A percentile compares a stretch with the other conserved stretches of the same genome.
phyloP scores from a whole-genome alignment of 208 protist species.

The Trypanosoma scelopori region DNA sequence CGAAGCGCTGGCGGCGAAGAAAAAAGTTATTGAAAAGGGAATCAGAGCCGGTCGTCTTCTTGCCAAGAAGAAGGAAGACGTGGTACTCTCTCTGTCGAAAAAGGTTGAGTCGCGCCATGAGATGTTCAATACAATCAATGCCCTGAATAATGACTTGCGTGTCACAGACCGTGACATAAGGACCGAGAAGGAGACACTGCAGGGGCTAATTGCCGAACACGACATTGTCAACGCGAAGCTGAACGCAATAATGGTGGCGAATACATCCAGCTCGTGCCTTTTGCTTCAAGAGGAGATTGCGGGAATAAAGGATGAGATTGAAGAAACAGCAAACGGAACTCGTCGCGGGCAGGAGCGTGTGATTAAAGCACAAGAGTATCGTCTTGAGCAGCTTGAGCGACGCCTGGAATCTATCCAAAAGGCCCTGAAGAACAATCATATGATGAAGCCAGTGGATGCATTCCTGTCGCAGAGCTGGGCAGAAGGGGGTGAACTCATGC shows the following conservation, averaged over 20 bases:
- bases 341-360: conserved; percentile 77
- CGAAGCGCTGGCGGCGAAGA: conserved; percentile 50
- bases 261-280: conserved; percentile 40
- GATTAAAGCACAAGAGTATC: conserved; percentile 88
- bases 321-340: conserved; percentile 51
- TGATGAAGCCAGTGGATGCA: conserved; percentile 55
- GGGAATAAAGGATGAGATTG: conserved; percentile 51
- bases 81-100: conserved; percentile 43
- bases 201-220: conserved; percentile 46
- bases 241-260: conserved; percentile 34
- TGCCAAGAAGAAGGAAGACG: conserved; percentile 62
- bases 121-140: conserved; percentile 66
- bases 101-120: conserved; percentile 46
- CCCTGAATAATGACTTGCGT: conserved; percentile 80
- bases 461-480: conserved; percentile 63
- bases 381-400: conserved; percentile 71
- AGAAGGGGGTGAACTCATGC: conserved; percentile 40
- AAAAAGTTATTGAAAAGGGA: conserved; percentile 60
- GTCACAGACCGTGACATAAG: conserved; percentile 65
- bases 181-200: conserved; percentile 50
- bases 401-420: conserved; percentile 63
- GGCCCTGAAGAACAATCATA: conserved; percentile 59
- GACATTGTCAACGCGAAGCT: conserved; percentile 53
- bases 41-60: conserved; percentile 51
- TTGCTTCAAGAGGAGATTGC: conserved; percentile 61